phyloP scores from a whole-genome alignment of 2,329 filamentous ascomycete genomes.

The Fusarium albidum region DNA sequence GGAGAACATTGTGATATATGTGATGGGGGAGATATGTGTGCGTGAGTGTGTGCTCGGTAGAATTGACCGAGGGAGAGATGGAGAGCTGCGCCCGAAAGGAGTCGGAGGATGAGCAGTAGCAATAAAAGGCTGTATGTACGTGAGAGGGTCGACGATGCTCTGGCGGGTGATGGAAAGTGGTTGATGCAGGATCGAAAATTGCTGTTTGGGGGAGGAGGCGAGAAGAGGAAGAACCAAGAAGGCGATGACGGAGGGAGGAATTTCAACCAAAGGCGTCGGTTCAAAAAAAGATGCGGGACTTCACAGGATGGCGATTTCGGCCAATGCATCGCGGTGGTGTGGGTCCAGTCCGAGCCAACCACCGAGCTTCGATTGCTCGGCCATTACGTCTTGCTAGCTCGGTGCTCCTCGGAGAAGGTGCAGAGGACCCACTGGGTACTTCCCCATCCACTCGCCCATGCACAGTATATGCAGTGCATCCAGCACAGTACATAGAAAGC shows the following conservation, averaged over 20 bases:
- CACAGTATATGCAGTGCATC: too few species aligned
- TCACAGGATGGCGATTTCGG: constrained; percentile 43
- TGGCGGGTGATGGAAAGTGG: constrained; percentile 16
- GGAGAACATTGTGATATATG: constrained; percentile 53
- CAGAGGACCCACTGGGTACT: constrained; percentile 12
- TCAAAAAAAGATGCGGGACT: constrained; percentile 44
- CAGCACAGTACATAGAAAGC: too few species aligned
- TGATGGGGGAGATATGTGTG: too few species aligned
- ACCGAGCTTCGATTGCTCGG: constrained; percentile 41
- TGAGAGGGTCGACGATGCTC: constrained; percentile 1
- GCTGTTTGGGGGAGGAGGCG: constrained; percentile 31
- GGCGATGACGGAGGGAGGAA: constrained; percentile 34
- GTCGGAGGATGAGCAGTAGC: constrained; percentile 5
- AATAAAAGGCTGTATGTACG: constrained; percentile 9
- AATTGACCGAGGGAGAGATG: neutral
- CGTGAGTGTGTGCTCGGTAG: neutral
- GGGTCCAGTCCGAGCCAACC: constrained; percentile 27
- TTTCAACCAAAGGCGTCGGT: constrained; percentile 30
- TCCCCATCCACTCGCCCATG: constrained; percentile 1
- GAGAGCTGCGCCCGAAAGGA: constrained; percentile 7
- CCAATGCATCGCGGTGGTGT: constrained; percentile 34
- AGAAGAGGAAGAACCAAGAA: constrained; percentile 7
- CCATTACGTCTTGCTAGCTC: constrained; percentile 43
- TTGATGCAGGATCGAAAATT: constrained; percentile 20
- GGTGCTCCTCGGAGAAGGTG: constrained; percentile 43